Evolutionary conservation across 257 asterid species (phyloP), one percentile per base, ranked within the genome.

Genomic region (Capsicum rhomboideum): DNA sequence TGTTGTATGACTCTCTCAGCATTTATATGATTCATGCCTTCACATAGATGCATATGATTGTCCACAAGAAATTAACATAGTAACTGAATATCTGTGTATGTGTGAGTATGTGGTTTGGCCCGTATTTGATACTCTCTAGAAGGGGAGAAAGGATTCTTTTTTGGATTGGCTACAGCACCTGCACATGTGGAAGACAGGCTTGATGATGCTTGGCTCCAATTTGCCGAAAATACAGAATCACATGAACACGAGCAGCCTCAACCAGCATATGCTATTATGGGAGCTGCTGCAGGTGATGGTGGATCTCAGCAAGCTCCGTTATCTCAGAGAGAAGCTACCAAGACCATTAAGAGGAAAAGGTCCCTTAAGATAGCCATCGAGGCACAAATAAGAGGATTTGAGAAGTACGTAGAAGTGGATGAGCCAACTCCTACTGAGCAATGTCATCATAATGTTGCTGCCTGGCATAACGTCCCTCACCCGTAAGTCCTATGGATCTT

Each of bases 401-500:
- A 88, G 87, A 93, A 89, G 86, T 93, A 90, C 58, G 89, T 89
- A 86, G 98, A 96, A 89, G 81, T 85, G 40, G 97, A 91, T 84
- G 96, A 91, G 88, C 86, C 91, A 12, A 81, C 82, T 66, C 28
- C 91, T 26, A 87, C 87, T 79, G 98, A 91, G 87, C 97, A 90
- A 83, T 91, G 97, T 66, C 94, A 90, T 87, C 99, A 94, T 77
- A 79, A 91, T 13, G 98, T 96, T 77, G 98, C 98, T 53, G 91
- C 98, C 63, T 96, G 99, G 99, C 99, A 96, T 88, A 96, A 96
- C 58, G 99, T 94, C 87, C 98, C 99, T 17, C 92, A 93, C 80
- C 99, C 99, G 98, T 96, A 92, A 87, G 97, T 80, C n/a, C 79
- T 61, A 37, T 61, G 40, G 64, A 83, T 83, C 49, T 82, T 59